Conservation (phyloP, 768 basidiomycete species). For the Tulasnella sp. region DNA sequence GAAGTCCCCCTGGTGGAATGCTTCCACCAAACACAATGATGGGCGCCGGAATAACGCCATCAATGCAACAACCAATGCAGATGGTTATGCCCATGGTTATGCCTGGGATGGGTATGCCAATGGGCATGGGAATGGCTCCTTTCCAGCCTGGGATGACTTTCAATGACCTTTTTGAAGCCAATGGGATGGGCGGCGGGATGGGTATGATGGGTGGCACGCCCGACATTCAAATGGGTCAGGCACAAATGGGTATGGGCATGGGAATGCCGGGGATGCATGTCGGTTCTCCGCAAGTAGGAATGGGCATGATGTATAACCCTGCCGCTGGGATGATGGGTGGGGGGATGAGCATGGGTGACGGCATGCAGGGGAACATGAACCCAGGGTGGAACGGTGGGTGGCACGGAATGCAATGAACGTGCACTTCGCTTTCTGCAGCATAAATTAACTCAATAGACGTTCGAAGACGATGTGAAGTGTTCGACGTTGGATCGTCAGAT, state of each 20-base stretch:
- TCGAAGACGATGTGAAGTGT: no score
- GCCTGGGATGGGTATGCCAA: slow-evolving; percentile 6
- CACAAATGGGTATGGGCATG: slow-evolving; percentile 17
- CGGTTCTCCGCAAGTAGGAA: background rate
- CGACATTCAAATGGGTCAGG: slow-evolving; percentile 17
- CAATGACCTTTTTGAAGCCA: no score
- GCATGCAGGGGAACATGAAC: slow-evolving; percentile 15
- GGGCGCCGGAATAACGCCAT: slow-evolving; percentile 9
- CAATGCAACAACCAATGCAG: slow-evolving; percentile 20
- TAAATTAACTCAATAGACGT: no score
- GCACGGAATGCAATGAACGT: background rate
- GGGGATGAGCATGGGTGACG: slow-evolving; percentile 29
- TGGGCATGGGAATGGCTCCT: no score
- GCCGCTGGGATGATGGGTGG: slow-evolving; percentile 10
- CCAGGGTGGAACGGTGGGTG: background rate
- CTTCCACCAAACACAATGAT: slow-evolving; percentile 13
- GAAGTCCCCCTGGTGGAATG: slow-evolving; percentile 7
- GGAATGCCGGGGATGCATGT: slow-evolving; percentile 23
- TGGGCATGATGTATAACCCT: slow-evolving; percentile 8
- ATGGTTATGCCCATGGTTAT: slow-evolving; percentile 16
- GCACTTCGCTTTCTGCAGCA: background rate
- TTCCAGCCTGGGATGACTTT: no score
- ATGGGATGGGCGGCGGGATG: slow-evolving; percentile 20
- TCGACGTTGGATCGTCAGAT: no score
- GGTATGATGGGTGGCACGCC: slow-evolving; percentile 22